These are phyloP conservation scores for Curvularia hawaiiensis DNA, from an alignment of 2,329 filamentous ascomycete genomes.

Conservation along the genomic window DNA sequence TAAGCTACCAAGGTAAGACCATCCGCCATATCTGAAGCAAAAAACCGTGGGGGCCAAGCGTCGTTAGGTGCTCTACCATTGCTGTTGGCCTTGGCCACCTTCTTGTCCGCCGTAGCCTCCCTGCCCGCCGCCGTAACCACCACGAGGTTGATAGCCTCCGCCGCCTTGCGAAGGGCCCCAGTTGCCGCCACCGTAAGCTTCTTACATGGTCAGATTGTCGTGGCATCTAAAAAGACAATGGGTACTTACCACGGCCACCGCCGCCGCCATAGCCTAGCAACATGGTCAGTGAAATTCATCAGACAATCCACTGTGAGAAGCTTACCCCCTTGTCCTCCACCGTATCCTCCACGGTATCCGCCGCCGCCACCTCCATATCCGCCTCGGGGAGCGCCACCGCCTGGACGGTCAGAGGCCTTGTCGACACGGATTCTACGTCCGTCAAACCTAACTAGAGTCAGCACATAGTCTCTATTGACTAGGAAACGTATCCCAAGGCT, in stretches of 20 bases:
- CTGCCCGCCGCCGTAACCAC: conserved; percentile 38
- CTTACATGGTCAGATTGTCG: conserved; percentile 10
- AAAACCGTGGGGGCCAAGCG: conserved; percentile 15
- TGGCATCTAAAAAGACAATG: background rate
- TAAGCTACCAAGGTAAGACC: conserved; percentile 12
- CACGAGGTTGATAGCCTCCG: conserved; percentile 39
- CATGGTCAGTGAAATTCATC: background rate
- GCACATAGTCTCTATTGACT: background rate
- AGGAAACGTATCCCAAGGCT: background rate
- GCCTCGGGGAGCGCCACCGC: conserved; percentile 53
- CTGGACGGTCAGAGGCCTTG: conserved; percentile 81
- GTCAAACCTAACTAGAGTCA: conserved; percentile 71
- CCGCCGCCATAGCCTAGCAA: conserved; percentile 25
- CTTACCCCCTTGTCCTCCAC: conserved; percentile 35
- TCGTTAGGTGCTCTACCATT: conserved; percentile 37
- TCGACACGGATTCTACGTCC: conserved; percentile 94
- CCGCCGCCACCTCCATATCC: conserved; percentile 39
- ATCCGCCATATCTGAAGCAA: conserved; percentile 18
- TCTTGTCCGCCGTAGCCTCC: conserved; percentile 33
- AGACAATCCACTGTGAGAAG: background rate
- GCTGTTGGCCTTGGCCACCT: conserved; percentile 37
- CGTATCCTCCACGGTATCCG: conserved; percentile 31
- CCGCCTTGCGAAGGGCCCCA: conserved; percentile 31
- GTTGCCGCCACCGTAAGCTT: conserved; percentile 31
- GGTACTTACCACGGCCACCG: conserved; percentile 42